These are phyloP conservation scores for Monosporascus sp. DNA, from an alignment of 2,329 filamentous ascomycete species.

Conservation along the genomic window DNA sequence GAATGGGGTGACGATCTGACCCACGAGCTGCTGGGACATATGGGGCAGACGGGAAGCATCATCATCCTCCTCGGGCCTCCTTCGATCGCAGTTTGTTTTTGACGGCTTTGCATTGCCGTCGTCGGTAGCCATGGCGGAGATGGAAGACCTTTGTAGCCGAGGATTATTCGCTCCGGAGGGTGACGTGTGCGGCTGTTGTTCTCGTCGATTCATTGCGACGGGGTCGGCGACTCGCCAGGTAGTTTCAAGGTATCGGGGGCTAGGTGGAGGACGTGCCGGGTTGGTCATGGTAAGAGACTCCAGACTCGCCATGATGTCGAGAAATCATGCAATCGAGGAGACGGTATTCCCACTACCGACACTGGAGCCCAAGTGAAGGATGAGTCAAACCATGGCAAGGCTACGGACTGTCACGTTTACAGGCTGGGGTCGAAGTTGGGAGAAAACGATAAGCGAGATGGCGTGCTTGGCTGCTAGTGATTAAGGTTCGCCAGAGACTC, in stretches of 20 bases:
- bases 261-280: not conserved
- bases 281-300: not conserved
- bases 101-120: constrained; percentile 20
- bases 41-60: constrained; percentile 46
- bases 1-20: constrained; percentile 80
- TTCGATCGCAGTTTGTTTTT: constrained; percentile 45
- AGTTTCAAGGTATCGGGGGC: not conserved
- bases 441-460: not conserved
- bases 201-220: not conserved
- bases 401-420: not conserved
- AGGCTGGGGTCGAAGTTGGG: not conserved
- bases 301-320: not conserved
- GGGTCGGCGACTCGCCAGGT: not conserved
- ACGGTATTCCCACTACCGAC: not conserved
- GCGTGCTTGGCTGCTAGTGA: not conserved
- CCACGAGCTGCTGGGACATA: constrained; percentile 62
- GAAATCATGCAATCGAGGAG: not conserved
- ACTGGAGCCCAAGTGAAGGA: no score
- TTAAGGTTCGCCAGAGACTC: not conserved
- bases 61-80: constrained; percentile 45
- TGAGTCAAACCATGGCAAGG: not conserved
- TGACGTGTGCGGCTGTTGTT: not conserved
- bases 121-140: constrained; percentile 12
- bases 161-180: not conserved
- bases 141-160: constrained; percentile 11